These are phyloP conservation scores for Streptanthus diversifolius DNA, from an alignment of 345 rosid species.

Conservation along the genomic window DNA sequence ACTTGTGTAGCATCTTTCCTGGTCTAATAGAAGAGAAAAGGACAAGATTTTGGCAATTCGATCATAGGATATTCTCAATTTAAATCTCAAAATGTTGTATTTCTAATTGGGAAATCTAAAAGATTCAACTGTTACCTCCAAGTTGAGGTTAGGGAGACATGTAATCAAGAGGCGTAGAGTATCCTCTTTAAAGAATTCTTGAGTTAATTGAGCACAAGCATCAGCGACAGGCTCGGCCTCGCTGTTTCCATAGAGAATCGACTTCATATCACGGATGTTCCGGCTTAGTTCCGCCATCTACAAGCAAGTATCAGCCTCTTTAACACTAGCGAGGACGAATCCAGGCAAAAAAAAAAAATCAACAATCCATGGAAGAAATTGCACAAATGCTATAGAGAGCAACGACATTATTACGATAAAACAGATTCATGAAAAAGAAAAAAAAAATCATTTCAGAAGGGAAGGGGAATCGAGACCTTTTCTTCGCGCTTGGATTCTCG, in stretches of 20 bases:
- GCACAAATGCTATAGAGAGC: background rate
- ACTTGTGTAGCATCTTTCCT: conserved; percentile 98
- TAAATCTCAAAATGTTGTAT: background rate
- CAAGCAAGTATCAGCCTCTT: background rate
- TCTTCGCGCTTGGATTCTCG: conserved; percentile 66
- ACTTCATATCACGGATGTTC: conserved; percentile 80
- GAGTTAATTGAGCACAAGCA: conserved; percentile 88
- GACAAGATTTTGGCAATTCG: background rate
- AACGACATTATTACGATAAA: background rate
- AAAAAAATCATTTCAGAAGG: background rate
- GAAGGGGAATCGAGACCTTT: conserved; percentile 36
- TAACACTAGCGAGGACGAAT: background rate
- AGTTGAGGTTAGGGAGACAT: conserved; percentile 76
- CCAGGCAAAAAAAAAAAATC: background rate
- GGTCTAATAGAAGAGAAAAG: conserved; percentile 44
- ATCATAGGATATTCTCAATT: background rate
- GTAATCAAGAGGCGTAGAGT: conserved; percentile 66
- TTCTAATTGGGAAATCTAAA: background rate
- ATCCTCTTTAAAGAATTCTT: conserved; percentile 88
- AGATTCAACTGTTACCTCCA: conserved; percentile 57
- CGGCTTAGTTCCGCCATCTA: conserved; percentile 83
- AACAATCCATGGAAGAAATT: background rate
- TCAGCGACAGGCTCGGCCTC: conserved; percentile 95
- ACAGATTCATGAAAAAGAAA: background rate
- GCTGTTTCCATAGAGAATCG: conserved; percentile 87